Percentiles rank a stretch among this genome's conserved stretches.
Evolutionary conservation across 2,329 filamentous ascomycete genomes (phyloP).

Genomic region (Emergomyces pasteurianus): DNA sequence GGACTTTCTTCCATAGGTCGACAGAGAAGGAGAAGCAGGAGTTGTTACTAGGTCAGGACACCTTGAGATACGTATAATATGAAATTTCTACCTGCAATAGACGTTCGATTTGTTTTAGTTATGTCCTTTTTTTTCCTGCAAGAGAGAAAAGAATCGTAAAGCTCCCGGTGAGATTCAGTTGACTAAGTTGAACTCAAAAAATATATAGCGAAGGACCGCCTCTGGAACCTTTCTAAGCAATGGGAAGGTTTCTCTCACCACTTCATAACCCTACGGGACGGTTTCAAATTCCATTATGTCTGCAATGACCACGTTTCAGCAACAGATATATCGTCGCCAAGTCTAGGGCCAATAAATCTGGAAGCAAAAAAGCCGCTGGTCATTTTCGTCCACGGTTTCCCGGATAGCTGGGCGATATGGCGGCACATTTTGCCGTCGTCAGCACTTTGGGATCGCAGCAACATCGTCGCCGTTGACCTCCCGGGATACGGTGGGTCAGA

Average conservation of each 20-base stretch:
- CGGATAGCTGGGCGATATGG: constrained; percentile 47
- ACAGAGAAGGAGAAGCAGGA: constrained; percentile 31
- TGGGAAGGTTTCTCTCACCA: constrained; percentile 38
- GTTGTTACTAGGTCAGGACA: constrained; percentile 27
- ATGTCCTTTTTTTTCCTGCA: background rate
- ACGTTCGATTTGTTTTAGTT: background rate
- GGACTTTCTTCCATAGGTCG: constrained; percentile 26
- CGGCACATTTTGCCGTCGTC: constrained; percentile 35
- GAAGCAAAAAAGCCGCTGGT: constrained; percentile 28
- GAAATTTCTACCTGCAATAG: background rate
- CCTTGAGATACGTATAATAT: background rate
- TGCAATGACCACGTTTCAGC: constrained; percentile 24
- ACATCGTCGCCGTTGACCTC: constrained; percentile 44
- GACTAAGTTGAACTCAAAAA: background rate
- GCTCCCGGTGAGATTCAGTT: background rate
- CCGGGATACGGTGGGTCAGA: constrained; percentile 50
- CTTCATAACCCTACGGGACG: constrained; percentile 39
- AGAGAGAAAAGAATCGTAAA: no score
- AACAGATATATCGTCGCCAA: constrained; percentile 9
- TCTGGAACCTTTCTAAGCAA: constrained; percentile 43
- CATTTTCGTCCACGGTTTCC: constrained; percentile 48
- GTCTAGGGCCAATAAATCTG: background rate
- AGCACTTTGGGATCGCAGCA: constrained; percentile 27
- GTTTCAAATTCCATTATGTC: constrained; percentile 45
- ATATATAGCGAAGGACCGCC: constrained; percentile 36